A percentile compares a stretch with the other conserved stretches of the same genome.
Evolutionary conservation across 192 early-diverging fungal species (phyloP).

Genomic region (Allomyces arbusculus): DNA sequence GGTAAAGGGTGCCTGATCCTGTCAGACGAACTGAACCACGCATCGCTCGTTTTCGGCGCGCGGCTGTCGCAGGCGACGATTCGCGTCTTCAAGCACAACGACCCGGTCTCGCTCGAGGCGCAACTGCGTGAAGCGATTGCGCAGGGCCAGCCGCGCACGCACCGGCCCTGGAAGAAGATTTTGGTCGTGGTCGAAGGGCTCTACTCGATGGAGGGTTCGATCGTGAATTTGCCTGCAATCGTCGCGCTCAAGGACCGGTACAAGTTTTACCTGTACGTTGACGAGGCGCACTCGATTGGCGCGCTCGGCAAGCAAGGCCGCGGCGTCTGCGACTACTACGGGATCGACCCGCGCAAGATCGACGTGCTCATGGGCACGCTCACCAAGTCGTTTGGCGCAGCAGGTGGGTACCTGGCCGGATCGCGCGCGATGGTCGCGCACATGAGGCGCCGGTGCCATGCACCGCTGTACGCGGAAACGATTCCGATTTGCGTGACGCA

Average conservation of each 20-base stretch:
- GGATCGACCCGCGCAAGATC: constrained; percentile 66
- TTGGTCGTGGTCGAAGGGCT: constrained; percentile 87
- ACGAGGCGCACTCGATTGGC: constrained; percentile 94
- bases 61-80: constrained; percentile 75
- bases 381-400: constrained; percentile 93
- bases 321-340: constrained; percentile 90
- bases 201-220: constrained; percentile 95
- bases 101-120: constrained; percentile 51
- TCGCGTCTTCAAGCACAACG: constrained; percentile 88
- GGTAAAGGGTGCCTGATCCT: constrained; percentile 73
- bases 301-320: constrained; percentile 83
- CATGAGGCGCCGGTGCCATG: constrained; percentile 55
- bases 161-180: constrained; percentile 98
- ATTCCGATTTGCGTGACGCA: constrained; percentile 67
- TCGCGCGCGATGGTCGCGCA: constrained; percentile 54
- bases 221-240: constrained; percentile 70
- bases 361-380: constrained; percentile 96
- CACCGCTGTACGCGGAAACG: constrained; percentile 75
- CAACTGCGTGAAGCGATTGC: constrained; percentile 71
- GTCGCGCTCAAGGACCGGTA: constrained; percentile 75
- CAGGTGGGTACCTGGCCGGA: constrained; percentile 85
- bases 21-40: constrained; percentile 89
- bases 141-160: constrained; percentile 91
- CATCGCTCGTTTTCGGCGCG: constrained; percentile 82
- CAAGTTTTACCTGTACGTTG: constrained; percentile 88